Evolutionary conservation across 2,329 filamentous ascomycete genomes (phyloP).

Genomic region (Chaetothyriales sp.): DNA sequence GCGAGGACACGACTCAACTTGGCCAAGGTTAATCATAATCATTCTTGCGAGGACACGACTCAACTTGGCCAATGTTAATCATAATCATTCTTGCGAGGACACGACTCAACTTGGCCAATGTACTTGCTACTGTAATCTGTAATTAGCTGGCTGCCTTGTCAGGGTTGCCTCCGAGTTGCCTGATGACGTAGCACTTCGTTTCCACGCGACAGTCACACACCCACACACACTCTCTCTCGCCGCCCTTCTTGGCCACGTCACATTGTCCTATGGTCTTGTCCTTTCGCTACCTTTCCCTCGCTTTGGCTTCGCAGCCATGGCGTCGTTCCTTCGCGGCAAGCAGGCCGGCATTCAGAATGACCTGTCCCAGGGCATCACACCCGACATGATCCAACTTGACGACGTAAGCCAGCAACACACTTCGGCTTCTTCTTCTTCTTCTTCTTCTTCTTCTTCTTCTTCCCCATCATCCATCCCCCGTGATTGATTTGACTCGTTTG

Average conservation of each 20-base stretch:
- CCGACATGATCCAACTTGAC: constrained; percentile 68
- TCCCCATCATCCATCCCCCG: constrained; percentile 2
- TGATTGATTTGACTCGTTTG: constrained; percentile 6
- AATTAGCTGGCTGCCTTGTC: no score
- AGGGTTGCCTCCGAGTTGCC: no score
- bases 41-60: no score
- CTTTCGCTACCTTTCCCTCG: background rate
- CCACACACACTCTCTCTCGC: no score
- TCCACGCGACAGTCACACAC: background rate
- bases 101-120: no score
- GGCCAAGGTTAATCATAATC: no score
- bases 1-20: no score
- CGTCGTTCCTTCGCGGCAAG: constrained; percentile 78
- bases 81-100: no score
- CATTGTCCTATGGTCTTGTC: background rate
- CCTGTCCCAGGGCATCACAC: constrained; percentile 65
- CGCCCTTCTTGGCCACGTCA: background rate
- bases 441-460: no score
- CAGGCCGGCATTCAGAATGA: constrained; percentile 88
- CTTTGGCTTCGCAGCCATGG: constrained; percentile 41
- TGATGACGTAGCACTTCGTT: background rate
- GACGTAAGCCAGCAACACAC: constrained; percentile 42
- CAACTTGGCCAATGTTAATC: no score
- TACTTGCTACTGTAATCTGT: no score
- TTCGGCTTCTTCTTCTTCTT: constrained; percentile 17